Percentiles rank a stretch among this genome's conserved stretches.
These are phyloP conservation scores for Elsinoe arachidis DNA, from an alignment of 2,329 filamentous ascomycete genomes.

Conservation along the genomic window DNA sequence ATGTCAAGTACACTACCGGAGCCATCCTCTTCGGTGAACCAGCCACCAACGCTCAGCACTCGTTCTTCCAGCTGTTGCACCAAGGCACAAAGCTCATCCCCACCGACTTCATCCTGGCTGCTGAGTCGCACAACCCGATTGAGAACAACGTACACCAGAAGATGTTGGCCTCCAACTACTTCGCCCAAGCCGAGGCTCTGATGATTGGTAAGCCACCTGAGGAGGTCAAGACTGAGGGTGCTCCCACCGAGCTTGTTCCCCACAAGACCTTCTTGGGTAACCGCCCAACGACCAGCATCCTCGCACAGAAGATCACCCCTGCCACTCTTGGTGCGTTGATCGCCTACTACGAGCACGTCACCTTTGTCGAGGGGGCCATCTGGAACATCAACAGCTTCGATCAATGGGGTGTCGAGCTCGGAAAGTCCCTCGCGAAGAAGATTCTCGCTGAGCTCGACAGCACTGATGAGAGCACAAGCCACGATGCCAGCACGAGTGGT, in stretches of 20 bases:
- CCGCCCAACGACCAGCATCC: conserved; percentile 89
- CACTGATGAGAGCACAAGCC: conserved; percentile 58
- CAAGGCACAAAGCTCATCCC: conserved; percentile 99
- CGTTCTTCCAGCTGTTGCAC: conserved; percentile 99
- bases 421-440: conserved; percentile 81
- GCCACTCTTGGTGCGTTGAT: conserved; percentile 90
- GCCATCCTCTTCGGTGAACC: conserved; percentile 96
- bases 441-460: conserved; percentile 67
- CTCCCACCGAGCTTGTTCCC: conserved; percentile 67
- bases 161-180: conserved; percentile 89
- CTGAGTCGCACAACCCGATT: conserved; percentile 93
- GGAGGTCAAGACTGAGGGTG: conserved; percentile 66
- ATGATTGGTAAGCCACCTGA: conserved; percentile 86
- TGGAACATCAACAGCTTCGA: conserved; percentile 99
- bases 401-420: conserved; percentile 98
- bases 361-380: conserved; percentile 92
- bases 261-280: conserved; percentile 99
- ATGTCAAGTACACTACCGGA: conserved; percentile 96
- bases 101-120: conserved; percentile 93
- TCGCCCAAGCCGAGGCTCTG: conserved; percentile 77
- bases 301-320: conserved; percentile 88
- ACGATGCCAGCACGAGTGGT: conserved; percentile 82
- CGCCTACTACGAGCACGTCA: conserved; percentile 97
- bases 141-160: conserved; percentile 90
- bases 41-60: conserved; percentile 98